Evolutionary conservation across 2,329 filamentous ascomycete species (phyloP), one percentile per base, ranked within the genome.

Genomic region (Fusarium sp.): DNA sequence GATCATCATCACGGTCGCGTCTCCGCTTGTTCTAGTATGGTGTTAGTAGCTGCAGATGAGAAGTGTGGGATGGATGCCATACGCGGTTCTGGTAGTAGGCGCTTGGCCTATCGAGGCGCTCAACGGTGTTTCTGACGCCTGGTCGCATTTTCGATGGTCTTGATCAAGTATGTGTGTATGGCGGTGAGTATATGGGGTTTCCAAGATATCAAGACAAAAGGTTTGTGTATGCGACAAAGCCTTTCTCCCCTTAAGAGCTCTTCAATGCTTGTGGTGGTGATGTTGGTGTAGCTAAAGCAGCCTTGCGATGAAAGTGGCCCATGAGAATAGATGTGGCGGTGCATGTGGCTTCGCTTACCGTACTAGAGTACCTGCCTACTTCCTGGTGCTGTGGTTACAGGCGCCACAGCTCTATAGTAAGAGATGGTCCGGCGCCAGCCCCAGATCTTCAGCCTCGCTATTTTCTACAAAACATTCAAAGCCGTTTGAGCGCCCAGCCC

Each of bases 71-170:
- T 29, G 25, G 41, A 37, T 27, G 66, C 76, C 84, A 77, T 82
- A 96, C 95, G 82, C 92, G 92, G 81, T 87, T 90, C 66, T 89
- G 86, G 75, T 94, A 97, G 82, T 99, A 99, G 74, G 95, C 94
- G 78, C 95, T 98, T 18, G 96, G 95, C 80, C 90, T 91, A 80
- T 99, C 96, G 67, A 99, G 88, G 63, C 96, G 87, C 49, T 98
- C 95, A 66, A 98, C 92, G 9, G 96, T 98, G 78, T 85, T 89
- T 76, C 87, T 82, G 65, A 81, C 76, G 41, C 77, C 78, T 57
- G 79, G 75, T 63, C 79, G 78, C 86, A 88, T 87, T 57, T 37
- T 61, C 33, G 37, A 23, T 58, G 18, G 27, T 39, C 11, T 33
- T 41, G 15, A 31, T 11, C 17, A 25, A n/a, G 15, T 10, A 29